Conservation (phyloP, 257 asterid genomes). For the Penstemon newberryi region DNA sequence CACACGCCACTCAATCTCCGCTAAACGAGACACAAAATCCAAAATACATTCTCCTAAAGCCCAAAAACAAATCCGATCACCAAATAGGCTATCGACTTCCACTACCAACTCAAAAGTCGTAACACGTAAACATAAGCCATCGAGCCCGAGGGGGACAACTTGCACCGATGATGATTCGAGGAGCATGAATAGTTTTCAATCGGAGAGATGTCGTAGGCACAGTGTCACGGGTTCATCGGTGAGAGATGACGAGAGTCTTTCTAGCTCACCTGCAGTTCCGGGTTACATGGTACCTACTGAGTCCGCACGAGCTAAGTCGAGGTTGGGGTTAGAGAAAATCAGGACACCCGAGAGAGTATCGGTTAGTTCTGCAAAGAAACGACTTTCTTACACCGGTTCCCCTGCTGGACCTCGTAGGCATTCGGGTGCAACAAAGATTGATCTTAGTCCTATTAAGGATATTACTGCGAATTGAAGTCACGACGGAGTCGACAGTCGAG, state of each 20-base stretch:
- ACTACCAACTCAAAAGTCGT: conserved; percentile 50
- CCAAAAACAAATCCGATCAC: conserved; percentile 41
- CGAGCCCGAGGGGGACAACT: conserved; percentile 44
- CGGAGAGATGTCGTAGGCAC: conserved; percentile 62
- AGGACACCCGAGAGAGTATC: conserved; percentile 45
- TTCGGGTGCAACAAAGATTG: conserved; percentile 53
- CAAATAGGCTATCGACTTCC: conserved; percentile 63
- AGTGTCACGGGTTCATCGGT: conserved; percentile 65
- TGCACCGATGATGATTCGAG: conserved; percentile 60
- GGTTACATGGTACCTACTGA: conserved; percentile 68
- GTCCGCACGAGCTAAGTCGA: conserved; percentile 64
- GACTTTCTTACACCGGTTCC: conserved; percentile 58
- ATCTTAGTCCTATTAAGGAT: conserved; percentile 35
- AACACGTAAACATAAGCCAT: conserved; percentile 34
- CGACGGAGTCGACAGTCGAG: neutral
- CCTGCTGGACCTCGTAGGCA: conserved; percentile 59
- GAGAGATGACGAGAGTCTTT: conserved; percentile 80
- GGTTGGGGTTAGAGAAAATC: conserved; percentile 39
- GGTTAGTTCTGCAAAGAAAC: conserved; percentile 56
- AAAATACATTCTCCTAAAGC: conserved; percentile 40
- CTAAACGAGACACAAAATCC: neutral
- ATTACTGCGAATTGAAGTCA: conserved; percentile 23
- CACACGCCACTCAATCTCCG: neutral
- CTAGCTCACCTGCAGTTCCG: conserved; percentile 59
- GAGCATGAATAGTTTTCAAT: conserved; percentile 58